Conservation (phyloP, 2,329 filamentous ascomycete genomes). For the Pyricularia sp. region DNA sequence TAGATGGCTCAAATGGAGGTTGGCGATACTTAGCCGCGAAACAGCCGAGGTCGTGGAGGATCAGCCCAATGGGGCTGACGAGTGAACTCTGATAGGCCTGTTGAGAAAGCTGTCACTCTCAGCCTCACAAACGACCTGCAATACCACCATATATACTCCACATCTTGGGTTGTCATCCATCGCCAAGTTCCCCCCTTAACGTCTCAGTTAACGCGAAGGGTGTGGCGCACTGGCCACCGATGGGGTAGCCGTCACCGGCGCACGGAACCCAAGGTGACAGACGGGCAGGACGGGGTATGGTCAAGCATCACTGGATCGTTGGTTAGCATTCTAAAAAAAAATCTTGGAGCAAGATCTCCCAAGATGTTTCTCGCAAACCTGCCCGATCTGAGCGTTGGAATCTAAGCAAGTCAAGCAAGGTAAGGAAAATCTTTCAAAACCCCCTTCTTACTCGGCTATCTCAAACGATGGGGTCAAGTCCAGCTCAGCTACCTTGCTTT, state of each 20-base stretch:
- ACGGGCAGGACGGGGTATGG: background rate
- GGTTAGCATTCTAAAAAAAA: background rate
- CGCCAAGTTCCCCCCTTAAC: background rate
- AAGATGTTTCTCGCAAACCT: background rate
- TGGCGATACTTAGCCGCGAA: background rate
- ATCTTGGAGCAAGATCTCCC: background rate
- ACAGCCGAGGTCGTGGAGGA: background rate
- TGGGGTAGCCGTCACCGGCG: background rate
- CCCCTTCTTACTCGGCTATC: background rate
- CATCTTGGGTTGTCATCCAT: background rate
- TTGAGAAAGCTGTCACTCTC: background rate
- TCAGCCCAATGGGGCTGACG: background rate
- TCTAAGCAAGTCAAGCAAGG: background rate
- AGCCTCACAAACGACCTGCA: background rate
- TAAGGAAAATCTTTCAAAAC: background rate
- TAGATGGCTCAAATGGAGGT: background rate
- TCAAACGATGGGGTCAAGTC: background rate
- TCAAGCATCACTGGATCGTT: background rate
- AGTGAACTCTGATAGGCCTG: background rate
- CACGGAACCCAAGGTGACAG: background rate
- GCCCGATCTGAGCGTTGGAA: background rate
- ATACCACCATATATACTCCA: background rate
- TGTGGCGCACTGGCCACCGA: background rate
- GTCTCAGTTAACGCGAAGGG: background rate
- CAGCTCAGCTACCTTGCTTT: background rate